Conservation (phyloP, 306 rosid species). For the Trifolium fragiferum region DNA sequence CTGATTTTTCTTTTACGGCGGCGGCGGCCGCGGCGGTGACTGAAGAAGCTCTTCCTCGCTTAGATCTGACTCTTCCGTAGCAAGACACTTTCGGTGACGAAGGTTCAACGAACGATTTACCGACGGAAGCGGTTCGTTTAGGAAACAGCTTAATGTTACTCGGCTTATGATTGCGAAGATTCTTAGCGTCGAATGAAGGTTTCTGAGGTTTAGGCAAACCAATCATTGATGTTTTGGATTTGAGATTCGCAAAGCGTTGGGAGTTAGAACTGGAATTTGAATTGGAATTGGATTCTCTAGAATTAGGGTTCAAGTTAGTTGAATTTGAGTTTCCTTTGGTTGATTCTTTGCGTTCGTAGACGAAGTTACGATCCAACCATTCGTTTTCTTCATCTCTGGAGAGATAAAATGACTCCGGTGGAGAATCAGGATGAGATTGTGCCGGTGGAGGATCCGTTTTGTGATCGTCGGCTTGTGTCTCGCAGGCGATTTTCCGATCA, state of each 20-base stretch:
- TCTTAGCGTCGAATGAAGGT: slow-evolving; percentile 67
- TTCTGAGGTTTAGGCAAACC: slow-evolving; percentile 94
- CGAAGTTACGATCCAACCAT: slow-evolving; percentile 86
- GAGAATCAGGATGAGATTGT: slow-evolving; percentile 59
- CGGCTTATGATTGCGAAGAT: slow-evolving; percentile 60
- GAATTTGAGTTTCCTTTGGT: slow-evolving; percentile 65
- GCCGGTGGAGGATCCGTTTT: slow-evolving; percentile 50
- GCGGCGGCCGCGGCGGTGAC: slow-evolving; percentile 16
- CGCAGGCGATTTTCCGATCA: slow-evolving; percentile 86
- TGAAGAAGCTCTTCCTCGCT: slow-evolving; percentile 45
- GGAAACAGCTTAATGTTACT: slow-evolving; percentile 65
- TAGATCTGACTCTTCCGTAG: slow-evolving; percentile 90
- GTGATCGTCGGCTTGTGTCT: slow-evolving; percentile 57
- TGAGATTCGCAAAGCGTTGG: slow-evolving; percentile 68
- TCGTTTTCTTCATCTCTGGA: slow-evolving; percentile 81
- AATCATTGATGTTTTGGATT: slow-evolving; percentile 77
- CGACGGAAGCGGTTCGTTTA: slow-evolving; percentile 62
- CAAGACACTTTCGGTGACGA: slow-evolving; percentile 97
- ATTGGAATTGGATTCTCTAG: slow-evolving; percentile 45
- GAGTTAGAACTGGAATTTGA: slow-evolving; percentile 61
- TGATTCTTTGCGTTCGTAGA: slow-evolving; percentile 83
- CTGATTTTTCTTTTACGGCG: slow-evolving; percentile 41
- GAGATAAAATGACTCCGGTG: slow-evolving; percentile 89
- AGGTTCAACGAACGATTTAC: slow-evolving; percentile 75
- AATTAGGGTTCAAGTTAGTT: slow-evolving; percentile 45